Conservation (phyloP, 2,329 filamentous ascomycete genomes). For the Dactylellina sp. region DNA sequence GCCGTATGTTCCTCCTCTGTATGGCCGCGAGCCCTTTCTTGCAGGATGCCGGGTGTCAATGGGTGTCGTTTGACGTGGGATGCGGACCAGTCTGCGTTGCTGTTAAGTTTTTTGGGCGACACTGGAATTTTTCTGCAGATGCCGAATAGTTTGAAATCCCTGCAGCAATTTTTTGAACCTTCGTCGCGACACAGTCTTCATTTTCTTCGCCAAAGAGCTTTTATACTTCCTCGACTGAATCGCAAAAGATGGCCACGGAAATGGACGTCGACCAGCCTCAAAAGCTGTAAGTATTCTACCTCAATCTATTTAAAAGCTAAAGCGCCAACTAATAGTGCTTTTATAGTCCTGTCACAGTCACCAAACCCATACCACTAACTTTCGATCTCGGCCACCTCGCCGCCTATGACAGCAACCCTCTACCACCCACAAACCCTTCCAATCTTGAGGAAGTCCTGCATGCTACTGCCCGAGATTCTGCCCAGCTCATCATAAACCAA, state of each 20-base stretch:
- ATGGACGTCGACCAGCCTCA: slow-evolving; percentile 55
- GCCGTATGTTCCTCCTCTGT: background rate
- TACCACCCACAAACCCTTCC: slow-evolving; percentile 69
- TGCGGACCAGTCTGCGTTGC: slow-evolving; percentile 33
- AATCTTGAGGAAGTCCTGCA: slow-evolving; percentile 76
- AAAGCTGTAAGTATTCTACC: slow-evolving; percentile 26
- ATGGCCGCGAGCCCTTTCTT: background rate
- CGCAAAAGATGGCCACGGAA: slow-evolving; percentile 33
- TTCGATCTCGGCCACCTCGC: slow-evolving; percentile 92
- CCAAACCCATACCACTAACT: slow-evolving; percentile 88
- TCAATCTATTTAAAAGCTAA: no score
- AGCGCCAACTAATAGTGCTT: slow-evolving; percentile 14
- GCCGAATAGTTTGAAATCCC: slow-evolving; percentile 19
- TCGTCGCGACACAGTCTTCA: slow-evolving; percentile 13
- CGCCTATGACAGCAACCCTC: slow-evolving; percentile 86
- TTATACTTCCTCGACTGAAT: no score
- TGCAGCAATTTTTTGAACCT: slow-evolving; percentile 28
- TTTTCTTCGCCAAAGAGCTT: background rate
- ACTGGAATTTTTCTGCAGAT: slow-evolving; percentile 20
- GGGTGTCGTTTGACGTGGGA: background rate
- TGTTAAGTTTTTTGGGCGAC: slow-evolving; percentile 31
- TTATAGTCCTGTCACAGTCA: slow-evolving; percentile 66
- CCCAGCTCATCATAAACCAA: slow-evolving; percentile 93
- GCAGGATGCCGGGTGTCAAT: background rate
- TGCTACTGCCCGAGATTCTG: slow-evolving; percentile 83